A percentile compares a stretch with the other conserved stretches of the same genome.
Conservation (phyloP, 2,329 filamentous ascomycete genomes). For the Xylariaceae sp. region DNA sequence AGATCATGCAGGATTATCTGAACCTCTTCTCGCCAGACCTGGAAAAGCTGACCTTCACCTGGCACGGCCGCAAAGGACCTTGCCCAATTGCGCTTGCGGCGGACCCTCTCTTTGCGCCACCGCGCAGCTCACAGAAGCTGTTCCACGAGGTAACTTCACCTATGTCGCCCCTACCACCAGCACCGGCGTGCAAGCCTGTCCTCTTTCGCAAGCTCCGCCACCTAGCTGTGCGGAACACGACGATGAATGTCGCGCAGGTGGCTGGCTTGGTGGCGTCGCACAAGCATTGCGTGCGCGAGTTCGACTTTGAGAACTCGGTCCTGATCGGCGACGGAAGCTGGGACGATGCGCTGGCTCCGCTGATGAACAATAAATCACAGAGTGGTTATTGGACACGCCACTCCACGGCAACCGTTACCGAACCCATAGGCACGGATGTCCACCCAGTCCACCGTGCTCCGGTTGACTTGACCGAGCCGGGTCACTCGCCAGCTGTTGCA, state of each 20-base stretch:
- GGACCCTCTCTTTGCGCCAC: constrained; percentile 63
- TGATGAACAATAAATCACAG: constrained; percentile 47
- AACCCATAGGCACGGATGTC: constrained; percentile 24
- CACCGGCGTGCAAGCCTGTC: constrained; percentile 49
- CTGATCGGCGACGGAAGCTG: constrained; percentile 65
- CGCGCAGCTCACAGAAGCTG: constrained; percentile 49
- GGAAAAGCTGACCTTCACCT: constrained; percentile 69
- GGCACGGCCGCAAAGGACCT: constrained; percentile 67
- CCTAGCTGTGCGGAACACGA: constrained; percentile 66
- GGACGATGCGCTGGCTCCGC: constrained; percentile 74
- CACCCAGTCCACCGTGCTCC: constrained; percentile 11
- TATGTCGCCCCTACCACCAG: constrained; percentile 56
- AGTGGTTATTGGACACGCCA: constrained; percentile 39
- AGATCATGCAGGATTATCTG: constrained; percentile 77
- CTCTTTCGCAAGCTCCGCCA: constrained; percentile 62
- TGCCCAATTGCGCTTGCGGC: constrained; percentile 65
- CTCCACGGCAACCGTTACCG: constrained; percentile 33
- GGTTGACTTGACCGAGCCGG: constrained; percentile 28
- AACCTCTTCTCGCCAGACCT: constrained; percentile 61
- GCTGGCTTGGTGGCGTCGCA: constrained; percentile 63
- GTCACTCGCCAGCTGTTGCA: constrained; percentile 48
- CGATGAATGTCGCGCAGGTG: constrained; percentile 67
- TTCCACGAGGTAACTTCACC: constrained; percentile 60
- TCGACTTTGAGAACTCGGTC: constrained; percentile 72
- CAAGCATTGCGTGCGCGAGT: constrained; percentile 63